phyloP scores from a whole-genome alignment of 1,284 basidiomycete species.

The Trametes sp. region DNA sequence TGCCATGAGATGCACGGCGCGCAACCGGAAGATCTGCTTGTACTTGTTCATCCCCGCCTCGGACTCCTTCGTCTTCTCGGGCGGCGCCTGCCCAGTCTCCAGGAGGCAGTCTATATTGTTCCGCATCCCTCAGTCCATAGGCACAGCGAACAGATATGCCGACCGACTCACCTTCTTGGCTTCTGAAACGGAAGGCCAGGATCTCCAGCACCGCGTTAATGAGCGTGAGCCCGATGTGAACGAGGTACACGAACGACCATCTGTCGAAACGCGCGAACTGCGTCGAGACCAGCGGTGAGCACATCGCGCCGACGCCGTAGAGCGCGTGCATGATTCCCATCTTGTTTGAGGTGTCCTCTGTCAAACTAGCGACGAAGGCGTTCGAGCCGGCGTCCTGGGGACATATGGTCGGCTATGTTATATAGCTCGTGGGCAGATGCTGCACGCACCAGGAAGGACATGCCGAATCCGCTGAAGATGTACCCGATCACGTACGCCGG shows the following conservation, averaged over 20 bases:
- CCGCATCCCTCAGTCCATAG: not conserved
- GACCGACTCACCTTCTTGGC: slow-evolving; percentile 54
- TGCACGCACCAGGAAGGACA: slow-evolving; percentile 55
- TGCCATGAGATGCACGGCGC: slow-evolving; percentile 50
- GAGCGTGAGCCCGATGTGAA: slow-evolving; percentile 60
- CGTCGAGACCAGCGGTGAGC: slow-evolving; percentile 66
- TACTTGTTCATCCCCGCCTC: slow-evolving; percentile 43
- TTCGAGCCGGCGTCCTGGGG: slow-evolving; percentile 62
- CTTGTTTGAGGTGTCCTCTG: slow-evolving; percentile 52
- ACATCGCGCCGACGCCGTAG: slow-evolving; percentile 59
- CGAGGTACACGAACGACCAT: slow-evolving; percentile 72
- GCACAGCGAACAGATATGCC: not conserved
- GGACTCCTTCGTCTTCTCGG: slow-evolving; percentile 34
- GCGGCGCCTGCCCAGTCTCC: slow-evolving; percentile 42
- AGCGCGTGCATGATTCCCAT: slow-evolving; percentile 71
- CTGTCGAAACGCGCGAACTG: slow-evolving; percentile 58
- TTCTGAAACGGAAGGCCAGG: slow-evolving; percentile 58
- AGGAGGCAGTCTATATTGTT: slow-evolving; percentile 39
- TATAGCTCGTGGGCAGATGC: not conserved
- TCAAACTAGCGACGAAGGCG: slow-evolving; percentile 58
- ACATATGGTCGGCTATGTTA: not conserved
- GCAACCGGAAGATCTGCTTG: slow-evolving; percentile 46
- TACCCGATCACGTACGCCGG: slow-evolving; percentile 66
- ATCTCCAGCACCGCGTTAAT: slow-evolving; percentile 52
- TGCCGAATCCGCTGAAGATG: slow-evolving; percentile 67